Conservation (phyloP, 768 basidiomycete species). For the Pulveroboletus sp. region DNA sequence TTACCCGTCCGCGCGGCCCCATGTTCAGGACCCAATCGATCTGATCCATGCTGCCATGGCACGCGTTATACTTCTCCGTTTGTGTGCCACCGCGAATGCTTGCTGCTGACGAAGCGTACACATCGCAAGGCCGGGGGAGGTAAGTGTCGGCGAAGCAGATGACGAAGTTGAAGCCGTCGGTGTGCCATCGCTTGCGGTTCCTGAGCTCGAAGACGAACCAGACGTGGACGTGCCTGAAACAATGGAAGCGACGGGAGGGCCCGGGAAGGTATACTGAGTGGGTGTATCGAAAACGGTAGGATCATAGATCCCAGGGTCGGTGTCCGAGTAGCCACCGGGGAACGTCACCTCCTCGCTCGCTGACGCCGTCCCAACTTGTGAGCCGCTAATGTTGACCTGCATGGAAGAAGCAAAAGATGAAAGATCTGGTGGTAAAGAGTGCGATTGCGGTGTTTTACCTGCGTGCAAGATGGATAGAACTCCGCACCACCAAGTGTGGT, state of each 20-base stretch:
- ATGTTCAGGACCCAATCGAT: slow-evolving; percentile 13
- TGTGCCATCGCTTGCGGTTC: background rate
- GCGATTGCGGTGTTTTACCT: slow-evolving; percentile 25
- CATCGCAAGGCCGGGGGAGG: slow-evolving; percentile 3
- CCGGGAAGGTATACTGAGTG: slow-evolving; percentile 45
- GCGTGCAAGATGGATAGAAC: slow-evolving; percentile 73
- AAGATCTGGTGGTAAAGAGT: background rate
- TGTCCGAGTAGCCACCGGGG: slow-evolving; percentile 70
- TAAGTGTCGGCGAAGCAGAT: slow-evolving; percentile 2
- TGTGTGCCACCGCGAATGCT: slow-evolving; percentile 11
- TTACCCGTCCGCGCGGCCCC: background rate
- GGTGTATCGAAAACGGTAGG: slow-evolving; percentile 36
- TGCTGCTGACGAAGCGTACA: slow-evolving; percentile 20
- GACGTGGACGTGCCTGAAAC: slow-evolving; percentile 21
- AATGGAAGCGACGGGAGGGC: slow-evolving; percentile 45
- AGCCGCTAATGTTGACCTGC: slow-evolving; percentile 53
- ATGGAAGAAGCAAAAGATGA: background rate
- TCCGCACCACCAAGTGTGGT: slow-evolving; percentile 59
- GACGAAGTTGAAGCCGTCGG: slow-evolving; percentile 2
- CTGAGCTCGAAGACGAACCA: slow-evolving; percentile 6
- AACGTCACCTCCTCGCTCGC: slow-evolving; percentile 52
- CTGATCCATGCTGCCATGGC: slow-evolving; percentile 21
- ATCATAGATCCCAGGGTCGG: slow-evolving; percentile 66
- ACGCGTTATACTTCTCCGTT: slow-evolving; percentile 12
- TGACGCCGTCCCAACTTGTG: slow-evolving; percentile 43